Evolutionary conservation across 73 alveolate genomes (phyloP).

Genomic region (Effrenium voratum): DNA sequence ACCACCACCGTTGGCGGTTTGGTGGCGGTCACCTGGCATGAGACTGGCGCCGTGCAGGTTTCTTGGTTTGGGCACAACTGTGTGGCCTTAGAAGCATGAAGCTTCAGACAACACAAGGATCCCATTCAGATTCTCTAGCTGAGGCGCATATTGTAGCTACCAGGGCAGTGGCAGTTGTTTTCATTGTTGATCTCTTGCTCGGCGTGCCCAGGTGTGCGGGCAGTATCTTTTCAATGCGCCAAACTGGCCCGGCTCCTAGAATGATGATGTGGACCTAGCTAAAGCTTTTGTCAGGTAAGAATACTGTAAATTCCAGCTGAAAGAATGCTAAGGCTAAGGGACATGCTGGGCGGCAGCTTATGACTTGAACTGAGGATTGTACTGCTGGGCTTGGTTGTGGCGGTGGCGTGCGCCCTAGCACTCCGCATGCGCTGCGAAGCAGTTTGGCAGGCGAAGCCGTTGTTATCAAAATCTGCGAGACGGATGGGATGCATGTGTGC

Average conservation of each 20-base stretch:
- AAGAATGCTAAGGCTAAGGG: background rate
- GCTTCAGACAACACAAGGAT: background rate
- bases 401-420: background rate
- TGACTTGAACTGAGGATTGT: background rate
- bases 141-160: background rate
- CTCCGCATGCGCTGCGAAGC: slow-evolving; percentile 3
- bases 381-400: slow-evolving; percentile 34
- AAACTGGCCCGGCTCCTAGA: slow-evolving; percentile 37
- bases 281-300: too few relatives aligned
- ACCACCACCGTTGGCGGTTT: slow-evolving; percentile 55
- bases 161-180: background rate
- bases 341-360: background rate
- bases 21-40: slow-evolving; percentile 49
- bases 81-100: background rate
- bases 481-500: too few relatives aligned
- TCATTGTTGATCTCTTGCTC: background rate
- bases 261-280: too few relatives aligned
- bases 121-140: background rate
- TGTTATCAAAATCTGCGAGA: too few relatives aligned
- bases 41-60: background rate
- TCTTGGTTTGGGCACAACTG: background rate
- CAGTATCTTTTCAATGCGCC: slow-evolving; percentile 24
- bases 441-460: too few relatives aligned
- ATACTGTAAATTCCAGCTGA: background rate
- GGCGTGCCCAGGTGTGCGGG: slow-evolving; percentile 31